These are phyloP conservation scores for Pseudogymnoascus sp. DNA, from an alignment of 2,329 filamentous ascomycete genomes.

Conservation along the genomic window DNA sequence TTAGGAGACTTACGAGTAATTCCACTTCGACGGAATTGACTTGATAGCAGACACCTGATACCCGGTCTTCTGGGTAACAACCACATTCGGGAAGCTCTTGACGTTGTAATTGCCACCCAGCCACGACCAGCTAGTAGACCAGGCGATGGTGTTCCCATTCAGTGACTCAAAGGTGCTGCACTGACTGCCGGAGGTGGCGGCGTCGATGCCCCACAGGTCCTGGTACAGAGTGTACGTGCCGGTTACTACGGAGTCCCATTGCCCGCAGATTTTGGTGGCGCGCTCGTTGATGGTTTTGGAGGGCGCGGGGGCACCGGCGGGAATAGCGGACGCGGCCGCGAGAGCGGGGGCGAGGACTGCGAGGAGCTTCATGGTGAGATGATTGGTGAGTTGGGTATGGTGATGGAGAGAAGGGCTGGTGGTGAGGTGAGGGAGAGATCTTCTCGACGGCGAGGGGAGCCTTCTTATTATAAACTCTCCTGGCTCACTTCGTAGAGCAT, in stretches of 20 bases:
- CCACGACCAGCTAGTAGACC: constrained; percentile 40
- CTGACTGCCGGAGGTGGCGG: constrained; percentile 37
- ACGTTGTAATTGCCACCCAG: constrained; percentile 24
- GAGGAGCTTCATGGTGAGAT: not conserved
- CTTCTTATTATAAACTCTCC: not conserved
- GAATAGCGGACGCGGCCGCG: not conserved
- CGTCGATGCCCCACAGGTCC: constrained; percentile 37
- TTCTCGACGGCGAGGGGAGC: not conserved
- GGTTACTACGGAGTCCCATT: constrained; percentile 20
- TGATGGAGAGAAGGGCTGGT: not conserved
- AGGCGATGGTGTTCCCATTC: constrained; percentile 32
- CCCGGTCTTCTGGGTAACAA: constrained; percentile 25
- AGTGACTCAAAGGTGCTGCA: constrained; percentile 38
- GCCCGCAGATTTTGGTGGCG: constrained; percentile 24
- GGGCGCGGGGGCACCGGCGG: constrained; percentile 12
- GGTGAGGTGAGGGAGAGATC: not conserved
- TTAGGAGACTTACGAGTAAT: constrained; percentile 36
- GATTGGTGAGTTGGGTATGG: not conserved
- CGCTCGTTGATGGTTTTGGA: constrained; percentile 29
- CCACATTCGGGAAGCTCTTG: constrained; percentile 25
- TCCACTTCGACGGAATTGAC: constrained; percentile 33
- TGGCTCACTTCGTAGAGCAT: not conserved
- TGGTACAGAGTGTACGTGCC: constrained; percentile 31
- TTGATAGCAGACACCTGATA: constrained; percentile 31
- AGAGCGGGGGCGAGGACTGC: not conserved